phyloP scores from a whole-genome alignment of 1,284 basidiomycete species.

The Takashimella koratensis region DNA sequence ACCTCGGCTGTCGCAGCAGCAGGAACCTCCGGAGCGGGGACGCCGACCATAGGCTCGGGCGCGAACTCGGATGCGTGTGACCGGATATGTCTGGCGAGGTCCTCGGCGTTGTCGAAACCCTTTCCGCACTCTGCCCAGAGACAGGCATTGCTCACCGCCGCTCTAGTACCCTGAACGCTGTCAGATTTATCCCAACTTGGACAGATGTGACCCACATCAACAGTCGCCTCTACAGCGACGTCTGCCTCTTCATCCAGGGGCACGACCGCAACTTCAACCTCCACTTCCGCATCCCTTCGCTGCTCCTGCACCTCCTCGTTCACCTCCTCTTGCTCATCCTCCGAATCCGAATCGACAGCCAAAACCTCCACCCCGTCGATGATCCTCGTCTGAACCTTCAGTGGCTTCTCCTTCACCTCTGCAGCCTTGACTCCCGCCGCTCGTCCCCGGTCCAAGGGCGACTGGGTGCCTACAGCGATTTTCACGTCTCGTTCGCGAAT shows the following conservation, averaged over 20 bases:
- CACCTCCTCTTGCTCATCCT: conserved; percentile 3
- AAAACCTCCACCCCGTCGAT: conserved; percentile 19
- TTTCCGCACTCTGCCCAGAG: not conserved
- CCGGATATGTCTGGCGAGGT: conserved; percentile 4
- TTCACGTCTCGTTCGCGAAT: not conserved
- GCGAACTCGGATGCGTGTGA: not conserved
- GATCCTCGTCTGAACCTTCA: conserved; percentile 1
- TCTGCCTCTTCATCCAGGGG: not conserved
- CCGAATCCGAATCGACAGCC: conserved; percentile 7
- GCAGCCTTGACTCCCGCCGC: too few species aligned
- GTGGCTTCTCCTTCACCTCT: not conserved
- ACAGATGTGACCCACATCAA: too few species aligned
- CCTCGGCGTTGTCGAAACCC: not conserved
- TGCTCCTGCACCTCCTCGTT: conserved; percentile 5
- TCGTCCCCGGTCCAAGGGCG: too few species aligned
- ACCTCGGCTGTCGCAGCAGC: too few species aligned
- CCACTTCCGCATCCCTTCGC: not conserved
- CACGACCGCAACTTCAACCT: too few species aligned
- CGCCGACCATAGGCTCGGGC: too few species aligned
- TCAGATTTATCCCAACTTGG: too few species aligned
- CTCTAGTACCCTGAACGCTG: too few species aligned
- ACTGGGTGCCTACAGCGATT: too few species aligned
- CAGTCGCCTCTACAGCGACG: too few species aligned
- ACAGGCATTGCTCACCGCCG: conserved; percentile 1
- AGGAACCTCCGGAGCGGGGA: too few species aligned